Percentiles rank a stretch among this genome's conserved stretches.
These are phyloP conservation scores for Xylaria arbuscula DNA, from an alignment of 2,329 filamentous ascomycete species.

Conservation along the genomic window DNA sequence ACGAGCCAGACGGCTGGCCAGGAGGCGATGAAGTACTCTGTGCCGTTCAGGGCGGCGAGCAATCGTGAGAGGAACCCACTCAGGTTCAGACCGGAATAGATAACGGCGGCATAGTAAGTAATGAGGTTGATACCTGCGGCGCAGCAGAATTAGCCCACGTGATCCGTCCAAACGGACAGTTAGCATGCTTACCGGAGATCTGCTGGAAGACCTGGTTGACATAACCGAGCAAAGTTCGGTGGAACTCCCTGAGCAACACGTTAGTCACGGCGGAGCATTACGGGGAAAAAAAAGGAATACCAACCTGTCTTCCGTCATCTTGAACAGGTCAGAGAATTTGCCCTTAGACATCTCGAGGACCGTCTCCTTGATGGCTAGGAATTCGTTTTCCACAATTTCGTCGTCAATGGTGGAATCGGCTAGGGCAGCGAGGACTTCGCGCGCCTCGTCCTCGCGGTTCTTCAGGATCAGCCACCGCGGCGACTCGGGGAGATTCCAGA, in stretches of 20 bases:
- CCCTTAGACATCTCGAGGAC: conserved; percentile 71
- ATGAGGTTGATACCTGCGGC: conserved; percentile 54
- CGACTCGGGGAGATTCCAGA: conserved; percentile 65
- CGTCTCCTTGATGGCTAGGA: conserved; percentile 65
- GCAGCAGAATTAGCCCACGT: conserved; percentile 5
- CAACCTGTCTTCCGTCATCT: conserved; percentile 63
- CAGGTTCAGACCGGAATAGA: conserved; percentile 63
- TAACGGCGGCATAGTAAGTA: conserved; percentile 61
- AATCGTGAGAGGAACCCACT: conserved; percentile 67
- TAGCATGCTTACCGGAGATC: conserved; percentile 46
- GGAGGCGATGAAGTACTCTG: conserved; percentile 65
- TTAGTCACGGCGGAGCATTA: conserved; percentile 28
- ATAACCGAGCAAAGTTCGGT: conserved; percentile 65
- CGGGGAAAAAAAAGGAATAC: conserved; percentile 8
- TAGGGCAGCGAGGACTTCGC: conserved; percentile 57
- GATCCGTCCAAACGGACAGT: not conserved
- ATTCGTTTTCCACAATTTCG: conserved; percentile 66
- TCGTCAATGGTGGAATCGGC: conserved; percentile 57
- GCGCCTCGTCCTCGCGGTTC: conserved; percentile 57
- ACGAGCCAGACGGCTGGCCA: conserved; percentile 71
- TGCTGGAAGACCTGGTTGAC: conserved; percentile 70
- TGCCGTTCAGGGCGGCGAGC: conserved; percentile 63
- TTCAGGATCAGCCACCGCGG: conserved; percentile 60
- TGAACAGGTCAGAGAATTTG: conserved; percentile 68
- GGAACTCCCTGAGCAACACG: conserved; percentile 55